Evolutionary conservation across 2,329 filamentous ascomycete genomes (phyloP), one percentile per base, ranked within the genome.

Genomic region (Scleromitrula shiraiana): DNA sequence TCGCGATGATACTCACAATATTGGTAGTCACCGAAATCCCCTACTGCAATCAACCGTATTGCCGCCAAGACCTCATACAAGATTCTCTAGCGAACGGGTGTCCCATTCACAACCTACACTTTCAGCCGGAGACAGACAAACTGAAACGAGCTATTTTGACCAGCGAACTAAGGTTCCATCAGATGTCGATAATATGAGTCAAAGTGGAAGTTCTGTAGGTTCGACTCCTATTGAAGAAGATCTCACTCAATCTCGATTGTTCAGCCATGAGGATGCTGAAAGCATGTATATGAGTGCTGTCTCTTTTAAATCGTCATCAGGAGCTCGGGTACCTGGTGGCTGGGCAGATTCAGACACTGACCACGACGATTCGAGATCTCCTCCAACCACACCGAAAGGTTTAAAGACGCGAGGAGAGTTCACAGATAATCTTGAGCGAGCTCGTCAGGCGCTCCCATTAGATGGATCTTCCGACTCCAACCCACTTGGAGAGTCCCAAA

Each of bases 271-370:
- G 52, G 85, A 91, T 53, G 86, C 85, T 0, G 82, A 88, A 60
- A 93, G 88, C 63, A 86, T 94, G 82, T 94, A 93, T 58, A 83
- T 89, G 81, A 91, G 80, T 53, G 80, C 80, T 1, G 76, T 83
- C 43, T 83, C 80, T 2, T 67, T 64, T 47, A 51, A 40, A n/a
- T 57, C 57, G 20, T 56, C 55, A 14, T 27, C 52, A 6, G 41
- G 48, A 7, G 41, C 46, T 27, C 56, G 41, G 27, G 42, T 60
- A 29, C 58, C 60, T 40, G 60, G 60, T 30, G 56, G 53, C 10
- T 63, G 61, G 61, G 43, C 46, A 36, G 27, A 46, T 30, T 56
- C 57, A 22, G 53, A 53, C 41, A 51, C 49, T 32, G 52, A 45
- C 10, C 56, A 49, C 32, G 54, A 58, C 33, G 45, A 38, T 6